A percentile compares a stretch with the other conserved stretches of the same genome.
These are phyloP conservation scores for Beauveria bassiana DNA, from an alignment of 2,329 filamentous ascomycete species.

Conservation along the genomic window DNA sequence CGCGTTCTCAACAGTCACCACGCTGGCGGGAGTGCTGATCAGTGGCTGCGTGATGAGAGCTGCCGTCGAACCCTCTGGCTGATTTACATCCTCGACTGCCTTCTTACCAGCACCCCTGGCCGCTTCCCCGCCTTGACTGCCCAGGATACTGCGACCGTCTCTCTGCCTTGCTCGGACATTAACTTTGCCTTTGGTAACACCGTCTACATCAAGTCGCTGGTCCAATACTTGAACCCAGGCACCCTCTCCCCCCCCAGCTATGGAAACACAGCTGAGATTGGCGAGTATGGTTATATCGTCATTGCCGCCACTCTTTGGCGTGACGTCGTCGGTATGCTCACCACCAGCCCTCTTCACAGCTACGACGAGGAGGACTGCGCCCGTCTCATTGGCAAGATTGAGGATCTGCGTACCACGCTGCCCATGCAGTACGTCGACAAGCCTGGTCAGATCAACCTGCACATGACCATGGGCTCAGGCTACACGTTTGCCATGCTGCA, in stretches of 20 bases:
- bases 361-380: slow-evolving; percentile 48
- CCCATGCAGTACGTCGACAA: slow-evolving; percentile 55
- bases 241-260: slow-evolving; percentile 31
- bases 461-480: slow-evolving; percentile 57
- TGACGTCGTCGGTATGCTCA: slow-evolving; percentile 54
- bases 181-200: slow-evolving; percentile 56
- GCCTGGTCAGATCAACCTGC: slow-evolving; percentile 51
- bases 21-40: slow-evolving; percentile 42
- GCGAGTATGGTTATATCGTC: slow-evolving; percentile 55
- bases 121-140: slow-evolving; percentile 48
- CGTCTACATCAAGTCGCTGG: slow-evolving; percentile 50
- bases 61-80: slow-evolving; percentile 55
- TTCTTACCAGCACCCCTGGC: slow-evolving; percentile 53
- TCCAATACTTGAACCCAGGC: slow-evolving; percentile 29
- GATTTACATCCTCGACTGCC: slow-evolving; percentile 55
- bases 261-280: slow-evolving; percentile 41
- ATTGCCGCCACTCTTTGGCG: slow-evolving; percentile 54
- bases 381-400: slow-evolving; percentile 45
- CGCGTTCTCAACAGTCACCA: slow-evolving; percentile 50
- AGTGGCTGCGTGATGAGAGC: slow-evolving; percentile 54
- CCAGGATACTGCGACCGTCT: slow-evolving; percentile 47
- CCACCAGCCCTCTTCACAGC: slow-evolving; percentile 40
- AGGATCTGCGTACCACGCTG: slow-evolving; percentile 44
- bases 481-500: slow-evolving; percentile 57
- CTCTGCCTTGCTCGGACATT: slow-evolving; percentile 53